A percentile compares a stretch with the other conserved stretches of the same genome.
phyloP scores from a whole-genome alignment of 1,139 yeast genomes.

The Lodderomyces metapsilosis region DNA sequence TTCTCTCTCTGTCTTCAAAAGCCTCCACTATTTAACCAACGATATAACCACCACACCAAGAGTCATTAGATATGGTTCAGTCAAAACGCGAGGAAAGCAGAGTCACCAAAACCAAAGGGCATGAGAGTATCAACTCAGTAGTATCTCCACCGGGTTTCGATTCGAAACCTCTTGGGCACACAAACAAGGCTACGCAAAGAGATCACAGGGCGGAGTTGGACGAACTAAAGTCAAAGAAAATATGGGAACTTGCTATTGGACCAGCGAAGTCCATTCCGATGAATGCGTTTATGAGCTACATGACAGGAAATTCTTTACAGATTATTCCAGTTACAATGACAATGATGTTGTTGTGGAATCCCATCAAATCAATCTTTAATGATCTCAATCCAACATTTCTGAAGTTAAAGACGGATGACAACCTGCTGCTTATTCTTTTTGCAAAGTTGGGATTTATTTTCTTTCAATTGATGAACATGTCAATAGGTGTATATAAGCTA shows the following conservation, averaged over 20 bases:
- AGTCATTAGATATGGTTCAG: constrained; percentile 1
- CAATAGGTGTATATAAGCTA: constrained; percentile 81
- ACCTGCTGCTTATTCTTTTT: constrained; percentile 39
- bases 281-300: constrained; percentile 87
- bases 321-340: constrained; percentile 92
- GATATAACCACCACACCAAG: neutral
- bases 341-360: constrained; percentile 74
- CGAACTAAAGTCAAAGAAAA: constrained; percentile 56
- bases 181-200: neutral
- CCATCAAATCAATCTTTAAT: constrained; percentile 67
- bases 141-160: constrained; percentile 23
- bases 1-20: too few relatives aligned
- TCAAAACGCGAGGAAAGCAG: neutral
- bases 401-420: constrained; percentile 34
- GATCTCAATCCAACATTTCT: constrained; percentile 49
- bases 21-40: too few relatives aligned
- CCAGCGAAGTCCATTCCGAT: constrained; percentile 88
- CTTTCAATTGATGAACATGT: constrained; percentile 65
- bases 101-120: neutral
- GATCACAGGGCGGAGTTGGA: constrained; percentile 19
- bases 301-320: constrained; percentile 90
- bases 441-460: constrained; percentile 43
- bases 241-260: constrained; percentile 82
- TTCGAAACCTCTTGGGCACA: constrained; percentile 2
- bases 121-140: neutral